Evolutionary conservation across 176 grass and related monocot genomes (phyloP).

Genomic region (Cocos nucifera): DNA sequence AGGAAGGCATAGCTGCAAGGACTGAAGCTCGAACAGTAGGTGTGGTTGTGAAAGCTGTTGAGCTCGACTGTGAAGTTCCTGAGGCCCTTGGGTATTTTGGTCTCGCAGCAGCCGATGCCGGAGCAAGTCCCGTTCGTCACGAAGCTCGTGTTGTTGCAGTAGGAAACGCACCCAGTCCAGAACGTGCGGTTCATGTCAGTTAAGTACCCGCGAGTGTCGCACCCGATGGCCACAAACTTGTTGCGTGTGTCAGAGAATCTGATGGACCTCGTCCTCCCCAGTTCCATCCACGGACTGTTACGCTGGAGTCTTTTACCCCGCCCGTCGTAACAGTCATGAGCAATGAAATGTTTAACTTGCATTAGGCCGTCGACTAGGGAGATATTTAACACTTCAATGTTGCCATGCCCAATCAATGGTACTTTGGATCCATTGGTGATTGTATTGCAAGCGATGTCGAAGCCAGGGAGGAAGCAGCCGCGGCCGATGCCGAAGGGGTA

Average conservation of each 20-base stretch:
- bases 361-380: neutral
- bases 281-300: rapidly evolving
- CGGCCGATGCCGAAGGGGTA: slow-evolving; percentile 21
- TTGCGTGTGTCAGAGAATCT: slow-evolving; percentile 19
- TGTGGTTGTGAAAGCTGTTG: neutral
- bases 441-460: slow-evolving; percentile 3
- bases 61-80: neutral
- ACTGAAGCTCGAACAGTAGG: slow-evolving; percentile 12
- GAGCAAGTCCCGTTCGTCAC: slow-evolving; percentile 18
- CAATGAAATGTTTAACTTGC: too few relatives aligned
- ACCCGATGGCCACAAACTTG: slow-evolving; percentile 22
- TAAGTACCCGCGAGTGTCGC: slow-evolving; percentile 12
- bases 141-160: neutral
- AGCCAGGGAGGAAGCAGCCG: slow-evolving; percentile 2
- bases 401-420: neutral
- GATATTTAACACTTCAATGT: neutral
- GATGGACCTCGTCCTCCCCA: neutral
- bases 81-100: slow-evolving; percentile 10
- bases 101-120: slow-evolving; percentile 27
- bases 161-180: neutral
- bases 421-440: neutral
- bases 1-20: slow-evolving; percentile 22
- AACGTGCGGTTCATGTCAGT: neutral
- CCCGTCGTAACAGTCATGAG: too few relatives aligned
- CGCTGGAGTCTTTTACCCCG: too few relatives aligned